Base-by-base conservation (phyloP, 352 stramenopile species). In the Phytophthora litchii region DNA sequence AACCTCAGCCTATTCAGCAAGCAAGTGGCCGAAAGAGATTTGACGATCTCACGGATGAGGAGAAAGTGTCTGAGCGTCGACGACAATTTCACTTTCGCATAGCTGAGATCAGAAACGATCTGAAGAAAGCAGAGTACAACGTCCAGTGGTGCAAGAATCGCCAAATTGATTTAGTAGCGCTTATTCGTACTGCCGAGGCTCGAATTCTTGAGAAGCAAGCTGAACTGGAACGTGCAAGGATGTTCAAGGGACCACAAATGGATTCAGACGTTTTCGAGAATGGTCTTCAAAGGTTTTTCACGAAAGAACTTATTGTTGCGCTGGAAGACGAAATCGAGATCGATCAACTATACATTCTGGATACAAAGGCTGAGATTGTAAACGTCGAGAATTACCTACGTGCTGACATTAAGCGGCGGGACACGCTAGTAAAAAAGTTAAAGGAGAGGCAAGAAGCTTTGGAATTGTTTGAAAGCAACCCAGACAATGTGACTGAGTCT, bases 251-350 rank as follows among this genome's bases (percentile, higher is more conserved):
- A 0, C 65, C 71, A 1, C 81, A 91, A 61, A 92, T 94, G 82
- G 84, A 94, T 40, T 94, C 84, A 0, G 80, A 91, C 31, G 79
- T 92, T 0, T 61, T 92, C 11, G 76, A 88, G 57, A 84, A 84
- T 37, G 83, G 83, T 1, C 56, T 88, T 0, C 83, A 94, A 37
- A 64, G 79, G 1, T 94, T 94, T 59, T 83, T 84, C 56, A 94
- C 83, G 0, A 89, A 89, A 50, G 77, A 92, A 19, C 54, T 94
- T 9, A 64, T 94, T 1, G 51, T 88, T 1, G 76, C 82, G 0
- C 64, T 94, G 11, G 81, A 91, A 53, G 85, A 94, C 60, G 85
- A 94, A 51, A 78, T 94, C 16, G 81, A 88, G 48, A 92, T 94
- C 29, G 85, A 94, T 32, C 78, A 91, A 52, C 69, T 91, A n/a